Evolutionary conservation across 2,329 filamentous ascomycete genomes (phyloP).

Genomic region (Chaetomiaceae sp.): DNA sequence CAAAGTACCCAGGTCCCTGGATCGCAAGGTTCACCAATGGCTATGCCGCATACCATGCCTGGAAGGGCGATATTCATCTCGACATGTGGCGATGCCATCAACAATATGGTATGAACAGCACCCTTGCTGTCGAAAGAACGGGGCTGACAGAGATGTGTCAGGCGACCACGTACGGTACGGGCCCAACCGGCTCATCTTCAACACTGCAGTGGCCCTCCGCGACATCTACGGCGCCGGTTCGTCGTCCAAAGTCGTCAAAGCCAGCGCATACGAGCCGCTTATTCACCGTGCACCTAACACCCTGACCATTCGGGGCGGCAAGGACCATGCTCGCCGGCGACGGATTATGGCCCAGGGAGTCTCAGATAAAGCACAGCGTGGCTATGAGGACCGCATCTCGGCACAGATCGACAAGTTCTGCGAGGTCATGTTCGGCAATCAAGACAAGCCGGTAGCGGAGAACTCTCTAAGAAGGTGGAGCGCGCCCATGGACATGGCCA

Average conservation of each 20-base stretch:
- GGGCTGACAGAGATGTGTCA: background rate
- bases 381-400: constrained; percentile 1
- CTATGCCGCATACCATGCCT: constrained; percentile 2
- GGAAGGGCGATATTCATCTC: constrained; percentile 2
- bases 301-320: constrained; percentile 1
- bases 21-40: constrained; percentile 1
- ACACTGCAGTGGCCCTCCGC: background rate
- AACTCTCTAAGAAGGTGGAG: background rate
- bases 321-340: constrained; percentile 1
- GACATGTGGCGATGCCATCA: constrained; percentile 6
- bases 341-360: constrained; percentile 3
- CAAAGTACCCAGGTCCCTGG: background rate
- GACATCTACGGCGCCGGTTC: background rate
- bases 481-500: background rate
- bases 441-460: background rate
- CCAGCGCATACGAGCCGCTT: background rate
- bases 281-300: constrained; percentile 1
- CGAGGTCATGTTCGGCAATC: background rate
- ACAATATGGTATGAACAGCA: background rate
- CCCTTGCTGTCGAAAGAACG: background rate
- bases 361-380: background rate
- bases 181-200: background rate
- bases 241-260: background rate
- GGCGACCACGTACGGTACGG: constrained; percentile 3
- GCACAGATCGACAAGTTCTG: constrained; percentile 1